phyloP scores from a whole-genome alignment of 2,329 filamentous ascomycete genomes.

The Trichoderma koningiopsis region DNA sequence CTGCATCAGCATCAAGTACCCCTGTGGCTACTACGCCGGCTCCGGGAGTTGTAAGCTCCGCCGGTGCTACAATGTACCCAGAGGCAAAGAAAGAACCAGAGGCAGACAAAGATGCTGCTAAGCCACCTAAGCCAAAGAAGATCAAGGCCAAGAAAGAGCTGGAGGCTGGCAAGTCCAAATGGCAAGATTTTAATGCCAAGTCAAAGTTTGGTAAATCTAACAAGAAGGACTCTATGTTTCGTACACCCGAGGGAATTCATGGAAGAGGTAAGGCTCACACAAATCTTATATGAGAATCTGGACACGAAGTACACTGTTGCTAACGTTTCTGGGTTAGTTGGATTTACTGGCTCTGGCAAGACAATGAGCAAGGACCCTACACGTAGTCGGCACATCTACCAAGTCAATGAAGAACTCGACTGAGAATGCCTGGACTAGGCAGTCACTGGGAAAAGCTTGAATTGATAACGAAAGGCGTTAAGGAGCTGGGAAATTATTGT shows the following conservation, averaged over 20 bases:
- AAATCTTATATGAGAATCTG: not conserved
- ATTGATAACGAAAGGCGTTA: slow-evolving; percentile 27
- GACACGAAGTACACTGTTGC: not conserved
- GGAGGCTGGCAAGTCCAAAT: slow-evolving; percentile 87
- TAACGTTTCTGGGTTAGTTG: slow-evolving; percentile 62
- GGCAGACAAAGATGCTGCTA: slow-evolving; percentile 66
- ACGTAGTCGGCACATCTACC: slow-evolving; percentile 81
- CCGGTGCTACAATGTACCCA: slow-evolving; percentile 59
- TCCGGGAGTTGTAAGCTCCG: slow-evolving; percentile 53
- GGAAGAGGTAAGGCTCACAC: slow-evolving; percentile 69
- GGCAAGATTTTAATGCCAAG: slow-evolving; percentile 89
- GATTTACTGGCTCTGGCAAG: slow-evolving; percentile 93
- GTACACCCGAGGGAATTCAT: slow-evolving; percentile 82
- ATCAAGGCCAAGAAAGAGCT: slow-evolving; percentile 90
- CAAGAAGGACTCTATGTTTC: slow-evolving; percentile 97
- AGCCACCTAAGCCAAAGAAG: slow-evolving; percentile 80
- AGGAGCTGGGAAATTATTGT: slow-evolving; percentile 30
- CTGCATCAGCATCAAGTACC: slow-evolving; percentile 50
- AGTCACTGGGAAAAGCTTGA: slow-evolving; percentile 29
- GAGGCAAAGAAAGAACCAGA: slow-evolving; percentile 64
- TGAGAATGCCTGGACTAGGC: slow-evolving; percentile 44
- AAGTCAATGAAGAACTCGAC: slow-evolving; percentile 74
- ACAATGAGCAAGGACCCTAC: slow-evolving; percentile 91
- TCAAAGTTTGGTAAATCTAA: slow-evolving; percentile 65
- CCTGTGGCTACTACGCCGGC: slow-evolving; percentile 42